Evolutionary conservation across 805 yeast genomes (phyloP).

Genomic region (Phaffomyces thermotolerans): DNA sequence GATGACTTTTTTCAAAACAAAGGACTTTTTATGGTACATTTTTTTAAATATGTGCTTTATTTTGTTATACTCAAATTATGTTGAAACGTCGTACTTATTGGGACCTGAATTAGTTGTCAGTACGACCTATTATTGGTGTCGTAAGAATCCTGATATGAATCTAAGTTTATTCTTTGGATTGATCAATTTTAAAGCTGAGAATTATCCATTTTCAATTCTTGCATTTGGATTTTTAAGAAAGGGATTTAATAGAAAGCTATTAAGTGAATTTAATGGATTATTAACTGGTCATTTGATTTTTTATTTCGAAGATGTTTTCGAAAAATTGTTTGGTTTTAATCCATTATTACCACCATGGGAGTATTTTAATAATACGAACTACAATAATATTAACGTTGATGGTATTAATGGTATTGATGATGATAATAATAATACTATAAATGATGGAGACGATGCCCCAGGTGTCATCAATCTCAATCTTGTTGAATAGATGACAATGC

Average conservation of each 20-base stretch:
- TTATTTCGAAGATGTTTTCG: constrained; percentile 17
- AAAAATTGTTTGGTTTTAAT: constrained; percentile 14
- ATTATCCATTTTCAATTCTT: constrained; percentile 8
- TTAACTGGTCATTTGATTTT: constrained; percentile 18
- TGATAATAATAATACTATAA: neutral
- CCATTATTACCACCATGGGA: constrained; percentile 19
- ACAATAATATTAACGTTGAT: neutral
- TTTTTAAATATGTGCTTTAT: constrained; percentile 6
- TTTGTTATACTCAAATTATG: constrained; percentile 6
- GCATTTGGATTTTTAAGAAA: neutral
- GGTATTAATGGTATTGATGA: neutral
- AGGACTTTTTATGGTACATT: constrained; percentile 18
- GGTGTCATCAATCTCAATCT: too few relatives aligned
- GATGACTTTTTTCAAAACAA: constrained; percentile 2
- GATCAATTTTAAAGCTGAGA: constrained; percentile 12
- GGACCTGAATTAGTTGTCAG: constrained; percentile 9
- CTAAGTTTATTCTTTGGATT: constrained; percentile 10
- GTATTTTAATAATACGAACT: neutral
- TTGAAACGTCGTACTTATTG: constrained; percentile 3
- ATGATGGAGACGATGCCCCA: neutral
- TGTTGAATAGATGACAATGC: too few relatives aligned
- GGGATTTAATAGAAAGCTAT: neutral
- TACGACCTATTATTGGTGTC: constrained; percentile 15
- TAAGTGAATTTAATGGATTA: constrained; percentile 6
- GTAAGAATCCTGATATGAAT: constrained; percentile 13